Base-by-base conservation (phyloP, 805 yeast species). In the Huiozyma naganishii region DNA sequence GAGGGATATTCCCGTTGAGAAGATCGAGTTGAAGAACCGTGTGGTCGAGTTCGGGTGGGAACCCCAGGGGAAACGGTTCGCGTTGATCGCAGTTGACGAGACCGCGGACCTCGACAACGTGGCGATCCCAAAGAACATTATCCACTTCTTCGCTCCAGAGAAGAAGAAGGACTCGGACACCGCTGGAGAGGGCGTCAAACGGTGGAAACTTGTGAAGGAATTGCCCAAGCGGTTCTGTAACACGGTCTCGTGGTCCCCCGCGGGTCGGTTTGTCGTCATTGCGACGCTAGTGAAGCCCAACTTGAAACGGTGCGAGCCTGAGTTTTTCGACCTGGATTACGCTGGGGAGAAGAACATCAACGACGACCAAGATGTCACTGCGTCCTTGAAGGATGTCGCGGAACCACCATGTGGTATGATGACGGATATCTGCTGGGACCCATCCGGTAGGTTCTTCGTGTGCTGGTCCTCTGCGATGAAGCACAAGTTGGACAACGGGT, bases 11-110 rank as follows among this genome's bases (percentile, higher is more conserved):
- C 97, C 98, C 30, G 95, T 89, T 48, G 97, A 89, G 62, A 90
- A 87, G 54, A 72, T 92, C 53, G 99, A 92, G 68, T 74, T 89
- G 61, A 86, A 86, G 67, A 96, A 92, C 48, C 80, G 85, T 45
- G 90, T 88, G 37, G 67, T 83, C 43, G 82, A 81, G 64, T 83
- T 92, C 67, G 89, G 86, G 44, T 92, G 97, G 97, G 98, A 94
- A 70, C 96, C 98, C 57, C 77, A 72, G 52, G 81, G 90, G 33
- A 90, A 86, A 61, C 76, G 96, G 62, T 89, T 92, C 55, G 80
- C 83, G 47, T 76, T 83, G 41, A 79, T 90, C 55, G 78, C 92
- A 23, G 73, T 81, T 58, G 79, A 72, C 46, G 67, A 68, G 50
- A 61, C 59, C 37, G 67, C 62, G 52, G 54, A 54, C 43, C 34